Conservation (phyloP, 345 rosid species). For the Bruguiera sexangula region DNA sequence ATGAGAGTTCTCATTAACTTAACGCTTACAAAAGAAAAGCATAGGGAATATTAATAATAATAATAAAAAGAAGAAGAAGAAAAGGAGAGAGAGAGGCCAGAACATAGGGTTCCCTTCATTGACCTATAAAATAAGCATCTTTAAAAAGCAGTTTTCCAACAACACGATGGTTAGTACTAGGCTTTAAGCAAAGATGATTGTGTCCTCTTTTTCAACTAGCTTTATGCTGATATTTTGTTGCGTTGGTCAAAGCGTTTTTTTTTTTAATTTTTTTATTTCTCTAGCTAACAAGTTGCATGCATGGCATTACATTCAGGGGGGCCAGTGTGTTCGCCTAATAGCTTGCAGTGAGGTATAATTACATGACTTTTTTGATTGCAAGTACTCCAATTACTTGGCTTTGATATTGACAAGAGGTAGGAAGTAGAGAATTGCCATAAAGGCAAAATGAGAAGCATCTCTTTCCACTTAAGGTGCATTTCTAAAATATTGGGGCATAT, state of each 20-base stretch:
- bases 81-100: no score
- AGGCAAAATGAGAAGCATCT: no score
- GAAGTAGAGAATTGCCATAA: no score
- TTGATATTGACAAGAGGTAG: no score
- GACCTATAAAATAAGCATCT: slow-evolving; percentile 12
- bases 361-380: no score
- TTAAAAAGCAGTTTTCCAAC: neutral
- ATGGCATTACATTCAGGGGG: neutral
- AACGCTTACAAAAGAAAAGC: neutral
- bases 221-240: neutral
- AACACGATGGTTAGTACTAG: slow-evolving; percentile 1
- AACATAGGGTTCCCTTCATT: slow-evolving; percentile 24
- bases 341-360: slow-evolving; percentile 6
- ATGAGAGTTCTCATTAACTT: neutral
- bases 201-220: slow-evolving; percentile 10
- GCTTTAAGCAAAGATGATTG: slow-evolving; percentile 22
- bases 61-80: no score
- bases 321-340: neutral
- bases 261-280: neutral
- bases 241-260: neutral
- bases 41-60: no score
- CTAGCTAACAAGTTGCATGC: neutral
- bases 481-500: no score
- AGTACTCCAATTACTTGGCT: no score
- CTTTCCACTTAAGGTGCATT: no score